Conservation (phyloP, 768 basidiomycete species). For the Paxillus involutus region DNA sequence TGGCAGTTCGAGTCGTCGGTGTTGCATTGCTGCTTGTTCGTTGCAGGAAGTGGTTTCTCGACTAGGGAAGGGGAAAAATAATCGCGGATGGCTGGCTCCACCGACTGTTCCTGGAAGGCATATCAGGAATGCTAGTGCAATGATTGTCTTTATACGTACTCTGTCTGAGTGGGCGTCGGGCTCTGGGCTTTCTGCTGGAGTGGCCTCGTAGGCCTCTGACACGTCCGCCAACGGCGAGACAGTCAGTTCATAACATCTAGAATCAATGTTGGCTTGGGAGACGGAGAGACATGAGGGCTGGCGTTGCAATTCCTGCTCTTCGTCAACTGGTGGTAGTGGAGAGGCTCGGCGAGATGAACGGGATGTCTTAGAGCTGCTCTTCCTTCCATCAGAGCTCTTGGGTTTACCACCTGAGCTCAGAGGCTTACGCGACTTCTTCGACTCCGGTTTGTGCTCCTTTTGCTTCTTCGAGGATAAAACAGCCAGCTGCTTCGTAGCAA, state of each 20-base stretch:
- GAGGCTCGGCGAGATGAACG: conserved; percentile 47
- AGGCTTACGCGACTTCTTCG: conserved; percentile 62
- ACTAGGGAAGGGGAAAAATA: conserved; percentile 37
- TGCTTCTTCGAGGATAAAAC: conserved; percentile 40
- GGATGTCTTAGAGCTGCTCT: conserved; percentile 33
- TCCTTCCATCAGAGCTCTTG: conserved; percentile 36
- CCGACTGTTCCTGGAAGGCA: conserved; percentile 46
- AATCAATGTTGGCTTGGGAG: conserved; percentile 58
- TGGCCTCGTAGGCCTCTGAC: conserved; percentile 61
- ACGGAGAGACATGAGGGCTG: conserved; percentile 27
- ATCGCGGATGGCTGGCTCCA: conserved; percentile 58
- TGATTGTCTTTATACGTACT: conserved; percentile 36
- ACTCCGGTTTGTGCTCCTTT: conserved; percentile 44
- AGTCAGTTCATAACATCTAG: conserved; percentile 79
- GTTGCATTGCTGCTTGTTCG: conserved; percentile 27
- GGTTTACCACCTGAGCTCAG: conserved; percentile 21
- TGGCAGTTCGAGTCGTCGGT: conserved; percentile 60
- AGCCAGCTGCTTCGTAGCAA: conserved; percentile 51
- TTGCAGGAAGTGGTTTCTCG: conserved; percentile 29
- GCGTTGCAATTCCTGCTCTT: conserved; percentile 42
- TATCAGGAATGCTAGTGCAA: neutral
- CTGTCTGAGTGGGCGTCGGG: conserved; percentile 46
- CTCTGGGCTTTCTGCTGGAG: conserved; percentile 35
- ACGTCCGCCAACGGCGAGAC: conserved; percentile 79
- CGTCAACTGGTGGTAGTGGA: conserved; percentile 61